These are phyloP conservation scores for Lignosus rhinocerotis DNA, from an alignment of 1,284 basidiomycete genomes.

Conservation along the genomic window DNA sequence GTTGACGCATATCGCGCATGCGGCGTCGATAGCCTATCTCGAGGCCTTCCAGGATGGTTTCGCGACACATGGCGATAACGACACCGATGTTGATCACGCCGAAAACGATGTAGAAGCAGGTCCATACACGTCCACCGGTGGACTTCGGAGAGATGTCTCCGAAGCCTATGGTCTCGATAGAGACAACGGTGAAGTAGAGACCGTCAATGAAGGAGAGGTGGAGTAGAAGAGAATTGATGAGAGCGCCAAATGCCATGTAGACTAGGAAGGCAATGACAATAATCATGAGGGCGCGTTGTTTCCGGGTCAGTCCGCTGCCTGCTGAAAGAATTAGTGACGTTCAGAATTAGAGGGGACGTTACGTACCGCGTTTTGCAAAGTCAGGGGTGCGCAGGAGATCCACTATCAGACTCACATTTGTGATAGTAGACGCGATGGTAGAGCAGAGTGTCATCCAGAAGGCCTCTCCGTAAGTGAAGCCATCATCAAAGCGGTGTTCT, in stretches of 20 bases:
- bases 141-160: conserved; percentile 68
- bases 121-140: conserved; percentile 53
- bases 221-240: conserved; percentile 61
- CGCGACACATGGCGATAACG: conserved; percentile 65
- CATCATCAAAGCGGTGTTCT: conserved; percentile 64
- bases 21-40: conserved; percentile 62
- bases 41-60: conserved; percentile 71
- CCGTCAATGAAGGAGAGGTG: conserved; percentile 65
- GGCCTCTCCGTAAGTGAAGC: conserved; percentile 70
- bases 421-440: conserved; percentile 66
- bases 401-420: conserved; percentile 68
- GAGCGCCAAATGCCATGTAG: conserved; percentile 73
- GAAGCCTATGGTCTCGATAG: conserved; percentile 78
- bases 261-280: conserved; percentile 73
- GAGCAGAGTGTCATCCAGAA: conserved; percentile 85
- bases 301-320: conserved; percentile 77
- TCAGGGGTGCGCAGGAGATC: conserved; percentile 64
- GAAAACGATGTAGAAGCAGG: conserved; percentile 55
- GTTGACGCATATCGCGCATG: conserved; percentile 41
- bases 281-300: conserved; percentile 78
- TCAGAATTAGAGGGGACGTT: not conserved
- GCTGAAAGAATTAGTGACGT: not conserved
- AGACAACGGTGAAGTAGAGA: conserved; percentile 69
- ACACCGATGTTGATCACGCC: conserved; percentile 68
- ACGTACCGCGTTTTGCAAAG: conserved; percentile 66